Evolutionary conservation across 371 early-diverging fungal genomes (phyloP).

Genomic region (Lichtheimia corymbifera): DNA sequence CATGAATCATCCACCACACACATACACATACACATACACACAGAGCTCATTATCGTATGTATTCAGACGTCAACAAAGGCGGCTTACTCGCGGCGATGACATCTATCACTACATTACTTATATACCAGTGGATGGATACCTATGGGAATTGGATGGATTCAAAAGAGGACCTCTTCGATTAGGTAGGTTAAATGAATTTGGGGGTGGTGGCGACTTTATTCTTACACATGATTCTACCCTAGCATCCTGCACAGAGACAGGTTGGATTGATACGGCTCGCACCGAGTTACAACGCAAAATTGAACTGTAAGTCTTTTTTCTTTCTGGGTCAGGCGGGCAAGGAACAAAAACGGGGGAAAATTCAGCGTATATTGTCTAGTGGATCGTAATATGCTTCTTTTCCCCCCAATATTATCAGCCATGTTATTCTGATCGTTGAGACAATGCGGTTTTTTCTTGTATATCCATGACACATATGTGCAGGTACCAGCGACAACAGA

Average conservation of each 20-base stretch:
- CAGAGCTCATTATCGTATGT: not conserved
- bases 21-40: not conserved
- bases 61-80: conserved; percentile 12
- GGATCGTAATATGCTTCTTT: not conserved
- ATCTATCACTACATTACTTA: conserved; percentile 46
- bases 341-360: conserved; percentile 2
- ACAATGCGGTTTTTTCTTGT: not conserved
- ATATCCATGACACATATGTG: conserved; percentile 1
- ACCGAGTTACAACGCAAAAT: conserved; percentile 23
- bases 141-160: conserved; percentile 55
- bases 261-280: conserved; percentile 25
- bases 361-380: not conserved
- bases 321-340: too few species aligned
- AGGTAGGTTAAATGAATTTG: conserved; percentile 19
- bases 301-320: conserved; percentile 18
- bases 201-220: not conserved
- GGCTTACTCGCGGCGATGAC: conserved; percentile 8
- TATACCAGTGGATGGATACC: conserved; percentile 37
- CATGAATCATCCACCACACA: not conserved
- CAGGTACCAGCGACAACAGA: conserved; percentile 16
- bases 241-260: conserved; percentile 25
- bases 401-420: not conserved
- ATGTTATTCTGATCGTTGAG: conserved; percentile 1
- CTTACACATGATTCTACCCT: not conserved
- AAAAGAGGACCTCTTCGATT: conserved; percentile 38